A percentile compares a stretch with the other conserved stretches of the same genome.
Evolutionary conservation across 2,329 filamentous ascomycete genomes (phyloP).

Genomic region (Exophiala mesophila): DNA sequence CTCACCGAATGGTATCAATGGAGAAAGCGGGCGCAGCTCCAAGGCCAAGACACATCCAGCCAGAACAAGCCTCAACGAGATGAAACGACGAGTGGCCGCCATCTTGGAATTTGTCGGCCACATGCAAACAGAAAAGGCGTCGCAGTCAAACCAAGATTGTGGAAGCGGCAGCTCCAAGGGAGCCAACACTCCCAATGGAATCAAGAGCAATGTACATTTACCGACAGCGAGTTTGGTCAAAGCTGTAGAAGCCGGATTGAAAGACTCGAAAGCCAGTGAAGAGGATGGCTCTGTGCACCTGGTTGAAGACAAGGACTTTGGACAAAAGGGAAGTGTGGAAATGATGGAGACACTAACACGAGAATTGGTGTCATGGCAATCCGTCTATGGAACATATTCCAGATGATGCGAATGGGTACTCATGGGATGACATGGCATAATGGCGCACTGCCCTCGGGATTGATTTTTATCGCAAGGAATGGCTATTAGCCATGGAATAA

Average conservation of each 20-base stretch:
- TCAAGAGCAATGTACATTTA: slow-evolving; percentile 13
- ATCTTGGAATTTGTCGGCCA: slow-evolving; percentile 88
- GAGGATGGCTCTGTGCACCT: slow-evolving; percentile 19
- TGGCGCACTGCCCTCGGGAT: too few species aligned
- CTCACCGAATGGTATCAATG: slow-evolving; percentile 48
- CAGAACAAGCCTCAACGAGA: slow-evolving; percentile 74
- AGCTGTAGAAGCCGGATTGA: slow-evolving; percentile 34
- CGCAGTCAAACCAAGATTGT: slow-evolving; percentile 36
- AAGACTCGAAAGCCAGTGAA: slow-evolving; percentile 27
- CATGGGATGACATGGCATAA: too few species aligned
- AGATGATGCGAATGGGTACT: too few species aligned
- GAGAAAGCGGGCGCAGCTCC: slow-evolving; percentile 54
- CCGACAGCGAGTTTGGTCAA: slow-evolving; percentile 31
- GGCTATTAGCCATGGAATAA: too few species aligned
- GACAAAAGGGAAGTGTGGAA: slow-evolving; percentile 69
- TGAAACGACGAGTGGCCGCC: slow-evolving; percentile 75
- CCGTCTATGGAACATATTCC: slow-evolving; percentile 55
- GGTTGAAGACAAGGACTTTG: slow-evolving; percentile 55
- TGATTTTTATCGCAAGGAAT: too few species aligned
- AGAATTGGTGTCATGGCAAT: slow-evolving; percentile 80
- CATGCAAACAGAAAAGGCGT: slow-evolving; percentile 82
- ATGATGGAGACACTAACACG: slow-evolving; percentile 87
- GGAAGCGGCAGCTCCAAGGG: slow-evolving; percentile 31
- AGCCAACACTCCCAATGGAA: slow-evolving; percentile 25
- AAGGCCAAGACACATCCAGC: slow-evolving; percentile 55